Evolutionary conservation across 768 basidiomycete species (phyloP).

Genomic region (Tricholoma flavovirens): DNA sequence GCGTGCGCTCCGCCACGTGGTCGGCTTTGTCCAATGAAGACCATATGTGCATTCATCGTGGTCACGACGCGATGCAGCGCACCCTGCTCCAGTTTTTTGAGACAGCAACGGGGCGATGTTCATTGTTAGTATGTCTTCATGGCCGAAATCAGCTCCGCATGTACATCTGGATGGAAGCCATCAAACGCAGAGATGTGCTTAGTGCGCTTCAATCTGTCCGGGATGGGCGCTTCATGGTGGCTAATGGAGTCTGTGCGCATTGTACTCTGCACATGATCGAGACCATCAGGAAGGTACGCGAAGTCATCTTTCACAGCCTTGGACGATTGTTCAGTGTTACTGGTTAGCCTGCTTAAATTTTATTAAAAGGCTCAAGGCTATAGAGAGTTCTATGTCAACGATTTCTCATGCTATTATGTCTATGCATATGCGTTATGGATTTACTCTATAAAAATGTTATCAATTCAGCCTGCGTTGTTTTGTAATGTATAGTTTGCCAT

Average conservation of each 20-base stretch:
- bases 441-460: too few species aligned
- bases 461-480: too few species aligned
- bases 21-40: background rate
- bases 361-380: too few species aligned
- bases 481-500: too few species aligned
- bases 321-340: background rate
- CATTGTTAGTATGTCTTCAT: background rate
- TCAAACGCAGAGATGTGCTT: background rate
- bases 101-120: background rate
- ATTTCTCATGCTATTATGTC: too few species aligned
- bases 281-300: background rate
- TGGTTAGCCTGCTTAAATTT: background rate
- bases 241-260: background rate
- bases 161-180: background rate
- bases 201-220: background rate
- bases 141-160: background rate
- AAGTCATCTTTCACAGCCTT: background rate
- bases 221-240: background rate
- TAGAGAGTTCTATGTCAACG: too few species aligned
- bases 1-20: constrained; percentile 8
- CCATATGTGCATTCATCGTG: constrained; percentile 7
- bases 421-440: too few species aligned
- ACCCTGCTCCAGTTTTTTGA: background rate
- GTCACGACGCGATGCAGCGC: constrained; percentile 1
- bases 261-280: background rate